Evolutionary conservation across 2,329 filamentous ascomycete species (phyloP).

Genomic region (Curvularia lunata): DNA sequence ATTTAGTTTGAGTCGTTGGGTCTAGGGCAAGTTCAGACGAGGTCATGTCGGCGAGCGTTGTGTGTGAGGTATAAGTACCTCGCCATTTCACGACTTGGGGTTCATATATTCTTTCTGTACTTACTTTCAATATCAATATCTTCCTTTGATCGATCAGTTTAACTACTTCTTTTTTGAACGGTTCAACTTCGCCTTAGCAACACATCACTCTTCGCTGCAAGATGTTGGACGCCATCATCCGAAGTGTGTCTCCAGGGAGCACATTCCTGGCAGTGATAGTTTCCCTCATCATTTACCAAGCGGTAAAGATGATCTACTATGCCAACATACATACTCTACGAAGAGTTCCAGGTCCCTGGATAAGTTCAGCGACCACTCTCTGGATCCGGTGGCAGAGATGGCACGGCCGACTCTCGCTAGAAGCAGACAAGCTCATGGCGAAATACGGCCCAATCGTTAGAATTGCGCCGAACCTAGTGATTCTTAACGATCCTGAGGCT

Average conservation of each 20-base stretch:
- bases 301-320: conserved; percentile 19
- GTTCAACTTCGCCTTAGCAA: background rate
- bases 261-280: background rate
- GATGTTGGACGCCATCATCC: background rate
- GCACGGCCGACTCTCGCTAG: conserved; percentile 27
- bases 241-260: background rate
- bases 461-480: conserved; percentile 28
- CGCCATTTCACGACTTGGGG: background rate
- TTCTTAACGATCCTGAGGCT: conserved; percentile 25
- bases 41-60: background rate
- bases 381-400: conserved; percentile 33
- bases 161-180: background rate
- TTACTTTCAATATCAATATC: background rate
- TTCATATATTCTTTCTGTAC: background rate
- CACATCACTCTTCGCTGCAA: background rate
- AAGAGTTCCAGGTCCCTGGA: conserved; percentile 26
- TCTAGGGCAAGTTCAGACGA: background rate
- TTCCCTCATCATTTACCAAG: background rate
- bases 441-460: conserved; percentile 27
- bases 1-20: background rate
- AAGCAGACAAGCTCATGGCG: conserved; percentile 28
- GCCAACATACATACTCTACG: conserved; percentile 22
- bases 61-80: background rate
- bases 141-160: background rate
- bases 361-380: conserved; percentile 22